A percentile compares a stretch with the other conserved stretches of the same genome.
These are phyloP conservation scores for Blastomyces emzantsi DNA, from an alignment of 2,329 filamentous ascomycete species.

Conservation along the genomic window DNA sequence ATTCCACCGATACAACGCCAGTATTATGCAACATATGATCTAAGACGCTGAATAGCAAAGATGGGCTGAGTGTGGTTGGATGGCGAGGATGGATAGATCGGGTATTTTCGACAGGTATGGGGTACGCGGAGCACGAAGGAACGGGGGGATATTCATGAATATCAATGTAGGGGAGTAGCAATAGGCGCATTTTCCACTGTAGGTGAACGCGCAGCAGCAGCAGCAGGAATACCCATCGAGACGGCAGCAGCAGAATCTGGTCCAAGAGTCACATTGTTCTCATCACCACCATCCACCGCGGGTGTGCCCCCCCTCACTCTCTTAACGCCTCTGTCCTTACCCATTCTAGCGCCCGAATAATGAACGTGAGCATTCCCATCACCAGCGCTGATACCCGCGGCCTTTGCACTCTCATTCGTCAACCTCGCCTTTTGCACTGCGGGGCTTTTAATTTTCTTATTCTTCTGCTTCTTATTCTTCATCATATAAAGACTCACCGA, in stretches of 20 bases:
- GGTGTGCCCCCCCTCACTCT: neutral
- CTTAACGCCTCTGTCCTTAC: conserved; percentile 1
- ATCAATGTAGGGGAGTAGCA: neutral
- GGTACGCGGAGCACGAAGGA: no score
- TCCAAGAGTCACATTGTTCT: neutral
- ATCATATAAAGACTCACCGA: neutral
- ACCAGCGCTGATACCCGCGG: conserved; percentile 9
- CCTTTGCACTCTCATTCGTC: conserved; percentile 13
- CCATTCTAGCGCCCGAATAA: neutral
- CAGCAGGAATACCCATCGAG: neutral
- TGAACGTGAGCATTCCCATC: neutral
- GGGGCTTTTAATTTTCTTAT: conserved; percentile 6
- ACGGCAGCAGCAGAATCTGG: neutral
- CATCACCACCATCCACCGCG: neutral
- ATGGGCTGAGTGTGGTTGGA: neutral
- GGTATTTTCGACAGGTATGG: neutral
- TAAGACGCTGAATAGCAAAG: conserved; percentile 1
- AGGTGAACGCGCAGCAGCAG: neutral
- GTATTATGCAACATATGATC: conserved; percentile 1
- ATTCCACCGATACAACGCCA: neutral
- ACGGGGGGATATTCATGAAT: neutral
- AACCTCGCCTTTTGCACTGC: conserved; percentile 14
- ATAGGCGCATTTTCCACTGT: neutral
- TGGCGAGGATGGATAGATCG: neutral
- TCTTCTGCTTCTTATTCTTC: neutral